Evolutionary conservation across 2,329 filamentous ascomycete genomes (phyloP), one percentile per base, ranked within the genome.

Genomic region (Fusarium poae): DNA sequence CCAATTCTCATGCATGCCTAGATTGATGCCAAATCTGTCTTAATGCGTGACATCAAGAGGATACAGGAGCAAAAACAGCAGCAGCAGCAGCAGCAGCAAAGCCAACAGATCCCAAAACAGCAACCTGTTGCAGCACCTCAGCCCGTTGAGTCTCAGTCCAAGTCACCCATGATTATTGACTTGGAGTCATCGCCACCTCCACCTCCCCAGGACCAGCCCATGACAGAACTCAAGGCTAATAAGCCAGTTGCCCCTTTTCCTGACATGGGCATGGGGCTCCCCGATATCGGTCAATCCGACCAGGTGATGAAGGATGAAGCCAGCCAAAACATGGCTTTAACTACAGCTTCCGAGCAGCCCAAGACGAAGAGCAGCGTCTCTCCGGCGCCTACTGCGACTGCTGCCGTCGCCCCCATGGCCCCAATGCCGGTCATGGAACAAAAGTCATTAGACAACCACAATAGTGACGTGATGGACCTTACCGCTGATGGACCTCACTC

Each of bases 241-340:
- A 83, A 81, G 70, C 79, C 83, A 16, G 80, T 85, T 51, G 86
- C 86, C 18, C 83, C 86, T 0, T 84, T 88, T 65, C 84, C 86
- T 3, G 84, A 88, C 66, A 88, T 88, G 84, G 85, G 84, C 29
- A 81, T 86, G 76, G 83, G 79, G 29, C 80, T 80, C 62, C 70
- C 79, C 43, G 75, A 77, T 56, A 40, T 74, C n/a, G 55, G 64
- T 9, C 71, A 72, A 23, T 30, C 62, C 18, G 62, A 70, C 15
- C 46, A 60, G 5, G 42, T 44, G 11, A 56, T 74, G 32, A 77
- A 77, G 51, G 65, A 74, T 16, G 74, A 75, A 32, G 43, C 61
- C 16, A 51, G 55, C 5, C 44, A 64, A 32, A 48, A 52, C 21
- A 57, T 70, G 18, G 55, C 65, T n/a, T 50, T 57, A 39, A 61